A percentile compares a stretch with the other conserved stretches of the same genome.
Evolutionary conservation across 2,329 filamentous ascomycete species (phyloP).

Genomic region (Diaporthe humulicola): DNA sequence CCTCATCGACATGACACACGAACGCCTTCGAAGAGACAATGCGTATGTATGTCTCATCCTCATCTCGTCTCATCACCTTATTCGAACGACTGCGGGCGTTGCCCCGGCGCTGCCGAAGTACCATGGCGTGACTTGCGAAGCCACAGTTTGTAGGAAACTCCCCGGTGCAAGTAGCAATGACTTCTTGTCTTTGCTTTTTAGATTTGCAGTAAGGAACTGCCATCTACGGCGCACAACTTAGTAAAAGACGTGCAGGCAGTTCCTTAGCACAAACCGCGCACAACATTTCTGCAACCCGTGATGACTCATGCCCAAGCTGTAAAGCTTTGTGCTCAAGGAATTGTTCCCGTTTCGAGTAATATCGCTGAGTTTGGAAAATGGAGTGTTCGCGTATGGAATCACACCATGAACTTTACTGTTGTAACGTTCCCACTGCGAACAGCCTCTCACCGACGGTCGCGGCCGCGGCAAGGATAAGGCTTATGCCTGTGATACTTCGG

Average conservation of each 20-base stretch:
- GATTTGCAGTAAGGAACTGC: not conserved
- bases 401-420: too few relatives aligned
- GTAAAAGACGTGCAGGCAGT: not conserved
- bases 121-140: not conserved
- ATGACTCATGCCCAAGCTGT: not conserved
- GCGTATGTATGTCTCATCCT: slow-evolving; percentile 20
- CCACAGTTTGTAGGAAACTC: not conserved
- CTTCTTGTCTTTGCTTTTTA: not conserved
- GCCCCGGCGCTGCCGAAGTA: not conserved
- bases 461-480: too few relatives aligned
- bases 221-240: not conserved
- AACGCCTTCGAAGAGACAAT: not conserved
- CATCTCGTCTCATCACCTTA: slow-evolving; percentile 32
- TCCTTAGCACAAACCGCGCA: not conserved
- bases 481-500: too few relatives aligned
- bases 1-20: not conserved
- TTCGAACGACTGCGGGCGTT: slow-evolving; percentile 3
- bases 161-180: not conserved
- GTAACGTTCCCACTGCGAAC: too few relatives aligned
- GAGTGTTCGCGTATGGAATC: not conserved
- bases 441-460: too few relatives aligned
- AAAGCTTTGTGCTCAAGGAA: not conserved
- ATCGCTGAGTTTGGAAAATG: not conserved
- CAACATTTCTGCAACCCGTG: not conserved
- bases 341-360: not conserved